These are phyloP conservation scores for Populus deltoides DNA, from an alignment of 345 rosid genomes.

Conservation along the genomic window DNA sequence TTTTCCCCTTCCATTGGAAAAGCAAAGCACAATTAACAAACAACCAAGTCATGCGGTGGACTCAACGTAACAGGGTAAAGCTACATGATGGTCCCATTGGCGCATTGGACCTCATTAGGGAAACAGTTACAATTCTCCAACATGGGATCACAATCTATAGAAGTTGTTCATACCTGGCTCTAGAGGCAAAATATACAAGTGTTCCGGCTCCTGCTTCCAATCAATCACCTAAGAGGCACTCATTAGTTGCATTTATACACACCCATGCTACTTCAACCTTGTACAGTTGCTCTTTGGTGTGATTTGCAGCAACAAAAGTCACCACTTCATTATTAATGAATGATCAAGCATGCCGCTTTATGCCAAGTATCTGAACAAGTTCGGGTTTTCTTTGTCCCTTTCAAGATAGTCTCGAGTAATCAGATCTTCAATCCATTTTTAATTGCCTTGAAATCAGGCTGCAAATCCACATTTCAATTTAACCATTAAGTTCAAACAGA, in stretches of 20 bases:
- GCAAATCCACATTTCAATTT: constrained; percentile 10
- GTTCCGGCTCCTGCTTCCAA: constrained; percentile 23
- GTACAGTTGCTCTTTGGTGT: constrained; percentile 2
- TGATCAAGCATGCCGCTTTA: constrained; percentile 20
- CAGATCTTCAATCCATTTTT: constrained; percentile 41
- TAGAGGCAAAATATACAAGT: constrained; percentile 30
- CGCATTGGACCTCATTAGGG: constrained; percentile 16
- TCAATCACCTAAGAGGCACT: constrained; percentile 15
- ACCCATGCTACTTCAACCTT: constrained; percentile 9
- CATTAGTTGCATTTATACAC: constrained; percentile 20
- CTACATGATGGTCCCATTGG: constrained; percentile 6
- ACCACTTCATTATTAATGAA: constrained; percentile 12
- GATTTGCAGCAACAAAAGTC: constrained; percentile 12
- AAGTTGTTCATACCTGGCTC: constrained; percentile 33
- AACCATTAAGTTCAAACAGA: not conserved
- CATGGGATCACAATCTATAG: constrained; percentile 14
- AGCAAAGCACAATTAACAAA: constrained; percentile 2
- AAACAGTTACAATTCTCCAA: constrained; percentile 21
- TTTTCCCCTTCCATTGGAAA: not conserved
- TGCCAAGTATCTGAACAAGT: constrained; percentile 28
- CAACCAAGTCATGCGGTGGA: not conserved
- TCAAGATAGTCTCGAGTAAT: constrained; percentile 37
- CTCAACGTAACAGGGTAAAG: not conserved
- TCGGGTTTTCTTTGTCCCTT: constrained; percentile 38
- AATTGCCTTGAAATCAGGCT: constrained; percentile 47